Evolutionary conservation across 495 filamentous ascomycete genomes (phyloP), one percentile per base, ranked within the genome.

Genomic region (Penicillium flavigenum): DNA sequence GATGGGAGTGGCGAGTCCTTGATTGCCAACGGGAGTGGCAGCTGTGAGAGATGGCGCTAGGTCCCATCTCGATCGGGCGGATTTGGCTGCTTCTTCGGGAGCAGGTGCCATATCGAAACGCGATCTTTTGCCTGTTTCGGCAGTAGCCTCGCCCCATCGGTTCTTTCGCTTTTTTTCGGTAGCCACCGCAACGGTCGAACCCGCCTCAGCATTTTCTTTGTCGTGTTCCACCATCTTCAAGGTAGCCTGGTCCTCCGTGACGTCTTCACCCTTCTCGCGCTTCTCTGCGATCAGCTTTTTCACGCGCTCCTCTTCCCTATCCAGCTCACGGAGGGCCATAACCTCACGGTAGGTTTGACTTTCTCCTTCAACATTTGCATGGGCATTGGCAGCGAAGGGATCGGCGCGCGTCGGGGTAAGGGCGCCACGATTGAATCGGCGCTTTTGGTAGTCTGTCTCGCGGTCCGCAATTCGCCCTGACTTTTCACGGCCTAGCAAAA

Each of bases 381-480:
- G 82, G 47, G 82, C 70, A 68, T 91, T 89, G 59, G 84, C 84
- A 32, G 89, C 89, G 65, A 96, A 96, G 29, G 92, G 87, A 72
- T 96, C 92, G 54, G 88, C 92, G 70, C 91, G 84, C 9, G 90
- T 93, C 9, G 93, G 93, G 16, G 90, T 92, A 57, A 97, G 78
- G 39, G 74, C 67, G 51, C 86, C 88, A 46, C 94, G 90, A 65
- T 94, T 83, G 67, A 93, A 91, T 49, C 91, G 85, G 54, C 92
- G 90, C 76, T 96, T 96, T 74, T 99, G 95, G 68, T 99, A 99
- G 67, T 97, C 93, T 54, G 92, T 95, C 78, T 98, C 92, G 58
- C 95, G 86, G 63, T 92, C 90, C 19, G 88, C 82, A 70, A 99
- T 96, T 65, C 91, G 86, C 22, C 88, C 90, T 70, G 88, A 85